Base-by-base conservation (phyloP, 306 rosid genomes). In the Cercis canadensis region DNA sequence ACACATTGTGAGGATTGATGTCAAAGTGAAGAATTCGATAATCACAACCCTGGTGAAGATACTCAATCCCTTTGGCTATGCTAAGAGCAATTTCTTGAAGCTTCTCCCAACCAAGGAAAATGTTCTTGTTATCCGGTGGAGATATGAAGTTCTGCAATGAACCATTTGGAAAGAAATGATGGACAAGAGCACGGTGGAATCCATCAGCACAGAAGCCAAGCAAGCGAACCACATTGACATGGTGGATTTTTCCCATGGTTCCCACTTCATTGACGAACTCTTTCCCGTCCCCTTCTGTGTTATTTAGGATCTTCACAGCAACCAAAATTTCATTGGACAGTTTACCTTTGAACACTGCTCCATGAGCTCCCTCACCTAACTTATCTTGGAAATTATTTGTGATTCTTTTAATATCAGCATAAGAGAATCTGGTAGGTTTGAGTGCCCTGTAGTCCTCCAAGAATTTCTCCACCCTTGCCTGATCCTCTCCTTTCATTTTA, bases 391-490 rank as follows among this genome's bases (percentile, higher is more conserved):
- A 78, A 4, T 61, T 55, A 29, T 60, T 44, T 21, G 88, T 80
- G 11, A 84, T 77, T 67, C 76, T 74, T 74, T 77, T 74, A 11
- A 84, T 14, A 51, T 76, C 87, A 5, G 41, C 72, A 29, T 76
- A 80, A 8, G 80, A 76, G 58, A 68, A 76, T 55, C 88, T 74
- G 0, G 83, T 37, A 1, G 85, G 83, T 18, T 74, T 80, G 29
- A 65, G 52, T 55, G 76, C 78, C 11, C 57, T 47, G 10, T 76
- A 76, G 16, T 81, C 79, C 59, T 81, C 72, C 67, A 81, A 57
- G 40, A 81, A 84, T 2, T 36, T 70, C 41, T 80, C 77, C 0
- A 80, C 65, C 53, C 76, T 78, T 0, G 29, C 51, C 15, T 78
- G 69, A 10, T 80, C 79, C 21, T 77, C 81, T 56, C 43, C 75